phyloP scores from a whole-genome alignment of 306 rosid genomes.

The Fragaria nilgerrensis region DNA sequence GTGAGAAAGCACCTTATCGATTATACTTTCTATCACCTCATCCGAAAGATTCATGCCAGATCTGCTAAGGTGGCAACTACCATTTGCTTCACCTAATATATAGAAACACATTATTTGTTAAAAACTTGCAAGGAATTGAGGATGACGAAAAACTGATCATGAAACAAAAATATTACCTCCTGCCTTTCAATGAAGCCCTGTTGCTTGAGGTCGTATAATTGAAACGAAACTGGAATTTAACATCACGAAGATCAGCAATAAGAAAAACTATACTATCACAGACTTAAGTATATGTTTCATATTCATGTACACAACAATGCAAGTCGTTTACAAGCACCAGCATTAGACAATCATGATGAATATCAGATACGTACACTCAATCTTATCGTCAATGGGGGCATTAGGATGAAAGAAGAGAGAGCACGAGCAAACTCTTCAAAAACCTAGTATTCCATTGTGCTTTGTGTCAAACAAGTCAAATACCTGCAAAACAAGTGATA shows the following conservation, averaged over 20 bases:
- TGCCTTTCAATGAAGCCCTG: slow-evolving; percentile 97
- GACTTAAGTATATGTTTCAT: background rate
- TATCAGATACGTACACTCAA: slow-evolving; percentile 62
- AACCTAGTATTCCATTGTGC: slow-evolving; percentile 96
- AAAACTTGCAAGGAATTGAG: background rate
- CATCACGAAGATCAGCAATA: slow-evolving; percentile 5
- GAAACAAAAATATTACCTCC: slow-evolving; percentile 57
- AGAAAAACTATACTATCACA: background rate
- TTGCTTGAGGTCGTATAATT: slow-evolving; percentile 97
- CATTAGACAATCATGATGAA: background rate
- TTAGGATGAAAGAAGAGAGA: slow-evolving; percentile 92
- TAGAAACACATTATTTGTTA: slow-evolving; percentile 12
- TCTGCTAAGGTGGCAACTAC: slow-evolving; percentile 98
- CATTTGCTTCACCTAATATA: slow-evolving; percentile 93
- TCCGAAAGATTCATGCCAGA: slow-evolving; percentile 99
- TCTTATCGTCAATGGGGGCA: slow-evolving; percentile 92
- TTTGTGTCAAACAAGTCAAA: slow-evolving; percentile 94
- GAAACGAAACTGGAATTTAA: slow-evolving; percentile 82
- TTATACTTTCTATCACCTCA: slow-evolving; percentile 95
- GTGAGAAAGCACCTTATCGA: slow-evolving; percentile 71
- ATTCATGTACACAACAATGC: background rate
- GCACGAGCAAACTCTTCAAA: slow-evolving; percentile 99
- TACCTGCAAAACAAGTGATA: slow-evolving; percentile 46
- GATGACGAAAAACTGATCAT: background rate
- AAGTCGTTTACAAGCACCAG: background rate